Base-by-base conservation (phyloP, 2,329 filamentous ascomycete genomes). In the Neonectria ditissima region DNA sequence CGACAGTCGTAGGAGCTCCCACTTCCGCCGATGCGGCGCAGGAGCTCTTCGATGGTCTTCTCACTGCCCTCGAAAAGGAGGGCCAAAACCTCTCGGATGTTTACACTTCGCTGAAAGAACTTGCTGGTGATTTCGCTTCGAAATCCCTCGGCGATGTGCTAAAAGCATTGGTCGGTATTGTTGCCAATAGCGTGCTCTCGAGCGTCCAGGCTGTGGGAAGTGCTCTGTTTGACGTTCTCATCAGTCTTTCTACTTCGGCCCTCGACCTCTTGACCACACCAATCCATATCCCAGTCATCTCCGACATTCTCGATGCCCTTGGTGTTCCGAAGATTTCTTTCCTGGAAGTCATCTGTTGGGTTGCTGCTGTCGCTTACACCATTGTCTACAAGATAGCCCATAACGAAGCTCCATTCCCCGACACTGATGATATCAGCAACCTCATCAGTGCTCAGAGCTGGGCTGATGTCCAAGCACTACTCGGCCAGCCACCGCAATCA, bases 211-310 rank as follows among this genome's bases (percentile, higher is more conserved):
- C 16, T 9, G 51, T 54, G 3, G 34, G 1, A 7, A 32, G 41
- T 41, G 51, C 51, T 14, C 2, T 54, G 4, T 26, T 54, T n/a
- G 13, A 41, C 16, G 4, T 54, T 22, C n/a, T 54, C 34, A 39
- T 9, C 51, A 20, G 18, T 10, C 24, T 54, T 26, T 18, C 51
- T 3, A 39, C 9, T 26, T 4, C 32, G 4, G 37, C 51, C 10
- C 14, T 54, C 20, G n/a, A 22, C 18, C 22, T 41, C 16, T 28
- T 54, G 13, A 20, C 28, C 11, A 43, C 51, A 3, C 41, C 43
- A 22, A 22, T 54, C 20, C 51, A 54, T 18, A 54, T 54, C 11
- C 51, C 51, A 10, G 44, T 59, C 47, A 32, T 51, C 16, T 59
- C 56, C 9, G 51, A 54, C 20, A 52, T 51, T 30, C 20, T 59